phyloP scores from a whole-genome alignment of 2,329 filamentous ascomycete species.

The Xylariaceae sp. region DNA sequence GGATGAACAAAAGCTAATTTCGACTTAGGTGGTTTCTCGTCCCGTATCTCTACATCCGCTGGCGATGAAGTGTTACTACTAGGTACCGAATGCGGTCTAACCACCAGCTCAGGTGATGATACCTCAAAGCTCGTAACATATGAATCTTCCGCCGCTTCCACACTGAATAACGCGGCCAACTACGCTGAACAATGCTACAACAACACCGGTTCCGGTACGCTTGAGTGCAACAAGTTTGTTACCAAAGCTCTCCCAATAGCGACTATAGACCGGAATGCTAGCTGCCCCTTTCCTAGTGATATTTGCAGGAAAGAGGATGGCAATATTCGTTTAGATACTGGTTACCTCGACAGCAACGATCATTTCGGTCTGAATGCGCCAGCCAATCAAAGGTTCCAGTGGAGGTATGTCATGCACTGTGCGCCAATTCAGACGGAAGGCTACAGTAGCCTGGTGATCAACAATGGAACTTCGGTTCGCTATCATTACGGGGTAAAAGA shows the following conservation, averaged over 20 bases:
- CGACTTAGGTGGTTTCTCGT: too few species aligned
- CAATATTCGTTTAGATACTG: conserved; percentile 8
- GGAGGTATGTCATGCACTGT: neutral
- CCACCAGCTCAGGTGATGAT: too few species aligned
- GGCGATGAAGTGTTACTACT: too few species aligned
- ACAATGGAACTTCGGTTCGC: neutral
- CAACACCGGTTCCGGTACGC: neutral
- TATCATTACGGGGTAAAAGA: neutral
- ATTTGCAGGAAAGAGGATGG: neutral
- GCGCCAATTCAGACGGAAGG: neutral
- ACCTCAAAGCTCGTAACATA: too few species aligned
- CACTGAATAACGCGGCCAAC: too few species aligned
- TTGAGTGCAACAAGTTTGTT: neutral
- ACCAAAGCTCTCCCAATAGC: neutral
- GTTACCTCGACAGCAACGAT: neutral
- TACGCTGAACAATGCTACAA: too few species aligned
- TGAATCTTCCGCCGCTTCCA: too few species aligned
- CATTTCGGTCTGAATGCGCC: neutral
- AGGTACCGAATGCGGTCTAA: too few species aligned
- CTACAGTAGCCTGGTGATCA: neutral
- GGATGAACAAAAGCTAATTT: too few species aligned
- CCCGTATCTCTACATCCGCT: too few species aligned
- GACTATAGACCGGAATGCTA: neutral
- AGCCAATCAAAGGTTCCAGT: neutral
- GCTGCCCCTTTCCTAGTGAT: conserved; percentile 1